Base-by-base conservation (phyloP, 2,329 filamentous ascomycete species). In the Gnomoniopsis smithogilvyi region DNA sequence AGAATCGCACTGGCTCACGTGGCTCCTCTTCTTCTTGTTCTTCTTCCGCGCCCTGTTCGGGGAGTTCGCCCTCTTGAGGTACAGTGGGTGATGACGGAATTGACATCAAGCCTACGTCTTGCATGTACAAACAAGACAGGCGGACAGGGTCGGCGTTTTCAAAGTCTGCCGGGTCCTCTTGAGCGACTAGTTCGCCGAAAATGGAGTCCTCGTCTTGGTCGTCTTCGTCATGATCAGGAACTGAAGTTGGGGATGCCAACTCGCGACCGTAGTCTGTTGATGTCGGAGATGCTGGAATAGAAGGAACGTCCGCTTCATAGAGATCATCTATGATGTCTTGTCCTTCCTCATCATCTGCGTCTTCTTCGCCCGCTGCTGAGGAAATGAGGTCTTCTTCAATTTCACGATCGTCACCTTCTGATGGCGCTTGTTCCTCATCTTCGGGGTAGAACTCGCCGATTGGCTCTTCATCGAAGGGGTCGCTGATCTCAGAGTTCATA, bases 121-220 rank as follows among this genome's bases (percentile, higher is more conserved):
- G 34, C 14, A 24, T 33, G 51, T 58, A 58, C n/a, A 58, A 34
- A 19, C 53, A 51, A 26, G 56, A 58, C 24, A 58, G n/a, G 21
- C 56, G 56, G 33, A 58, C 51, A 22, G 21, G 19, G 34, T n/a
- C 45, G 2, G 50, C 26, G 43, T 38, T 33, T n/a, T 45, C 34
- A 10, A 51, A 30, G 19, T 49, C 56, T 10, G 36, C 34, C 24
- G 45, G 11, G 11, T 54, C 22, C 19, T 34, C 33, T 8, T 58
- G 43, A 3, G 2, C 17, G 33, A n/a, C 51, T 11, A 11, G 33
- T 19, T 58, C 45, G 6, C 50, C 47, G 17, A 41, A 41, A 14
- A 41, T 19, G 17, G n/a, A 26, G 11, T 30, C 56, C 2, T 53
- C 26, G 21, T 45, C 46, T 49, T 30, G 8, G 12, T 17, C 14